Percentiles rank a stretch among this genome's conserved stretches.
phyloP scores from a whole-genome alignment of 495 filamentous ascomycete genomes.

The Stereocaulon alpinum region DNA sequence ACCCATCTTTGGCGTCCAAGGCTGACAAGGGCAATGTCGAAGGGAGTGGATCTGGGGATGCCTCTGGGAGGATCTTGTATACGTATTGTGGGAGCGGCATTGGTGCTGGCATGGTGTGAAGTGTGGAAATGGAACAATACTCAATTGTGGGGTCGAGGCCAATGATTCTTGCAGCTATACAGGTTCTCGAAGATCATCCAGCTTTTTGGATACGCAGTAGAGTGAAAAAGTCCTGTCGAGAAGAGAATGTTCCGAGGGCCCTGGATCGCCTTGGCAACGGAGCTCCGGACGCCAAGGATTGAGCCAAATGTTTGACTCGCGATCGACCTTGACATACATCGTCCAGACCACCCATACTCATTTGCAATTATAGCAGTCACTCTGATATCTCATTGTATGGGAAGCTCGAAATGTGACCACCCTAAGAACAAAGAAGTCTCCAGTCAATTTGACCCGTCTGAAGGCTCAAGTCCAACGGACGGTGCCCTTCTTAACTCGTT shows the following conservation, averaged over 20 bases:
- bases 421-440: not conserved
- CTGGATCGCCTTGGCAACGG: not conserved
- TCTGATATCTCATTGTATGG: not conserved
- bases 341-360: not conserved
- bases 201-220: no score
- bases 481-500: no score
- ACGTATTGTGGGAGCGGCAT: slow-evolving; percentile 29
- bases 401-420: no score
- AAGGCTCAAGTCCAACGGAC: no score
- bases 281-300: not conserved
- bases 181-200: no score
- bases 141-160: no score
- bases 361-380: not conserved
- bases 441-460: no score
- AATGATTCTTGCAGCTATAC: no score
- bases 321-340: not conserved
- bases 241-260: no score
- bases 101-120: not conserved
- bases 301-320: not conserved
- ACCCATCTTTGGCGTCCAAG: slow-evolving; percentile 42
- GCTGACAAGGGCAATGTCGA: slow-evolving; percentile 37
- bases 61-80: slow-evolving; percentile 40
- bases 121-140: not conserved
- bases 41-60: slow-evolving; percentile 40
- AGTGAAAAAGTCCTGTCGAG: no score